phyloP scores from a whole-genome alignment of 257 asterid species.

The Schizonepeta tenuifolia region DNA sequence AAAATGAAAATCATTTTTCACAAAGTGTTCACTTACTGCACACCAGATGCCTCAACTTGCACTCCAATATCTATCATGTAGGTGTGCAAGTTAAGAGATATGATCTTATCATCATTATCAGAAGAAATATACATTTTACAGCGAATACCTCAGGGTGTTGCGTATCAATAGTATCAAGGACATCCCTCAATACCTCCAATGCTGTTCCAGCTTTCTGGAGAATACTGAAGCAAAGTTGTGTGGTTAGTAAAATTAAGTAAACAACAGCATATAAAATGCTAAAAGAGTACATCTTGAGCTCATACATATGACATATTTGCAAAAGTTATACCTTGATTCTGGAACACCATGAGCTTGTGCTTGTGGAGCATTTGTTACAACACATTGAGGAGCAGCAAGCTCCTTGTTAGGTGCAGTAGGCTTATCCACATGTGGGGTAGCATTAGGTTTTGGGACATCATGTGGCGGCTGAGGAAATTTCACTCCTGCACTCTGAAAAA shows the following conservation, averaged over 20 bases:
- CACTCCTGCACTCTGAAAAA: constrained; percentile 88
- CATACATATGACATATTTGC: constrained; percentile 2
- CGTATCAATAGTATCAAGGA: constrained; percentile 70
- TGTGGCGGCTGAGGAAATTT: constrained; percentile 76
- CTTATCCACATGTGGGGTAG: constrained; percentile 44
- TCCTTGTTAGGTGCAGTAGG: constrained; percentile 46
- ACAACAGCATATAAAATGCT: not conserved
- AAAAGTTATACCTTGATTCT: constrained; percentile 66
- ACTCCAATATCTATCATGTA: constrained; percentile 2
- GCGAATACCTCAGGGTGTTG: constrained; percentile 75
- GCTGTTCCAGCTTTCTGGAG: constrained; percentile 89
- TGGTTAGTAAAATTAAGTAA: constrained; percentile 18
- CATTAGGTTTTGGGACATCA: constrained; percentile 47
- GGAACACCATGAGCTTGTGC: constrained; percentile 51
- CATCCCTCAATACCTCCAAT: constrained; percentile 89
- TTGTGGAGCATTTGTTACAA: constrained; percentile 49
- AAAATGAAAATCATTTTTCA: not conserved
- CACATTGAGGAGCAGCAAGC: constrained; percentile 48
- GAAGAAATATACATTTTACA: constrained; percentile 11
- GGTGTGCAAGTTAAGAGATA: not conserved
- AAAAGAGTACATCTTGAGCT: not conserved
- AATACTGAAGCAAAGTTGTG: constrained; percentile 52
- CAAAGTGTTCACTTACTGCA: not conserved
- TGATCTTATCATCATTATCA: constrained; percentile 14
- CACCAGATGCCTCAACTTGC: constrained; percentile 12